Evolutionary conservation across 2,329 filamentous ascomycete species (phyloP), one percentile per base, ranked within the genome.

Genomic region (Triangularia setosa): DNA sequence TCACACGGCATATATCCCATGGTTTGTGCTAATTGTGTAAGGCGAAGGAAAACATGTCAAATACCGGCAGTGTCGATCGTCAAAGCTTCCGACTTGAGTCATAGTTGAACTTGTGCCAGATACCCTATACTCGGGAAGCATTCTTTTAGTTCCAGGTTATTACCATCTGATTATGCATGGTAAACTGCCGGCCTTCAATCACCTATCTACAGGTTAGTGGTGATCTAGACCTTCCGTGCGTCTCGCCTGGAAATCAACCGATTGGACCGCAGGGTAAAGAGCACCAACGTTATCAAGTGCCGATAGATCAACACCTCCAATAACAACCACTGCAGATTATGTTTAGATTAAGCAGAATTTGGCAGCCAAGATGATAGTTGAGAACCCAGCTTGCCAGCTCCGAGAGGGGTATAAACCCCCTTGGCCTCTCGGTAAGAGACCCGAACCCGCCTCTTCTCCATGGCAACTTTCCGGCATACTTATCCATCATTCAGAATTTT

Each of bases 241-340:
- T 52, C 14, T 52, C 6, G 33, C 58, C 33, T 60, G 58, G 58
- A 60, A 52, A 27, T 60, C 58, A 48, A 27, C 58, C 58, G 58
- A 60, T 60, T 60, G 58, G 58, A 52, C 24, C 16, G 14, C 35
- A 28, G 18, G 33, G 12, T 28, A 59, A 59, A 59, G 18, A 48
- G 12, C 9, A 27, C 23, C 4, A 35, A 18, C 58, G 4, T 16
- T 52, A 3, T 52, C 58, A 60, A 60, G 58, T 60, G 58, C 58
- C 58, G 58, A 60, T 27, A 23, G 40, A 12, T n/a, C 27, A 58
- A 58, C 14, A 7, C 56, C 56, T 18, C 30, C 21, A 35, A 24
- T 9, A 11, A 40, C 23, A 40, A 9, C 14, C 16, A 18, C 11
- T 35, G 28, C 28, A 58, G 28, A 59, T 44, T 48, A 23, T 44